Conservation (phyloP, 768 basidiomycete species). For the Lactifluus piperatus region DNA sequence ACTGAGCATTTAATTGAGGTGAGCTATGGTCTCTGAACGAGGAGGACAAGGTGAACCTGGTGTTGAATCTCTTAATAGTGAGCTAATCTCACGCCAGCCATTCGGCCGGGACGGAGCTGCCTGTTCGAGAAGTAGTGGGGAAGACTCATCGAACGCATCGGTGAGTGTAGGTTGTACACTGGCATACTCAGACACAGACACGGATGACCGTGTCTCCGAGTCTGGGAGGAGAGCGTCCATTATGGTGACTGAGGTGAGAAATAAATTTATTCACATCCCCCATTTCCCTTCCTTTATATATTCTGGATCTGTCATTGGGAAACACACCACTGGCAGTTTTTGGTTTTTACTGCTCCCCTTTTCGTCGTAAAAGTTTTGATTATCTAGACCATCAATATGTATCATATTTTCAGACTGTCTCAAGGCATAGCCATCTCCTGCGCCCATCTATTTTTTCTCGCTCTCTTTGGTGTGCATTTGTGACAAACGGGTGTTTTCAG, state of each 20-base stretch:
- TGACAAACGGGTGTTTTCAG: not conserved
- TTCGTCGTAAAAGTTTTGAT: not conserved
- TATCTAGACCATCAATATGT: not conserved
- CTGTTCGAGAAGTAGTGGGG: conserved; percentile 9
- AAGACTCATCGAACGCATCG: not conserved
- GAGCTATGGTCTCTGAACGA: not conserved
- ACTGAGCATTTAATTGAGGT: conserved; percentile 30
- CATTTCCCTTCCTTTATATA: not conserved
- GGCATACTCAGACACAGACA: no score
- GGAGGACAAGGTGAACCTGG: conserved; percentile 10
- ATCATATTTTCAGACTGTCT: not conserved
- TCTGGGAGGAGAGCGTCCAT: conserved; percentile 2
- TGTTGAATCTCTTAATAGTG: conserved; percentile 15
- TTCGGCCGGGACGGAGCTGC: conserved; percentile 11
- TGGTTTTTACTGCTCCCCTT: not conserved
- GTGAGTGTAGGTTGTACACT: not conserved
- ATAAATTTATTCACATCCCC: not conserved
- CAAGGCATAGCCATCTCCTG: not conserved
- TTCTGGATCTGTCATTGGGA: not conserved
- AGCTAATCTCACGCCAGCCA: conserved; percentile 15
- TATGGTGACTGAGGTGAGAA: no score
- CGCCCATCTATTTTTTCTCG: not conserved
- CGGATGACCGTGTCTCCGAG: not conserved
- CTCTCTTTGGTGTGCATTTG: not conserved
- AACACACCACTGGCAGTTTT: no score